Conservation (phyloP, 2,329 filamentous ascomycete species). For the Aspergillus glaucus region DNA sequence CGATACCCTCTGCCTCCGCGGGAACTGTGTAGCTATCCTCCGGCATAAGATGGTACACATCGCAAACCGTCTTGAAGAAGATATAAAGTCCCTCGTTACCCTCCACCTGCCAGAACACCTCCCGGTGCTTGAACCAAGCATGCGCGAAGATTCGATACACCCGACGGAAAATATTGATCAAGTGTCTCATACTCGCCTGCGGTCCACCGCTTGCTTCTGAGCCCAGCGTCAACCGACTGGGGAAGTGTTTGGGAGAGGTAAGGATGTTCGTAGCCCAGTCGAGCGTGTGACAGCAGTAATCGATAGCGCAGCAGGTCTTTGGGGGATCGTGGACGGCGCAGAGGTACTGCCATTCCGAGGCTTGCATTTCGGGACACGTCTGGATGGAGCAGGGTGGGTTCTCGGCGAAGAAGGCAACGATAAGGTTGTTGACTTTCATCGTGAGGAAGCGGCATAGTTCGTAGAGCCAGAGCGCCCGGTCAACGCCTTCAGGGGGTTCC, state of each 20-base stretch:
- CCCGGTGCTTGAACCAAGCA: slow-evolving; percentile 95
- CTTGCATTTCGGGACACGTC: slow-evolving; percentile 97
- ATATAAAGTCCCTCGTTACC: slow-evolving; percentile 85
- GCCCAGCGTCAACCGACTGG: slow-evolving; percentile 66
- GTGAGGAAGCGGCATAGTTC: slow-evolving; percentile 95
- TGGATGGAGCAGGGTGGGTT: slow-evolving; percentile 76
- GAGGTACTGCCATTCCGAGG: slow-evolving; percentile 97
- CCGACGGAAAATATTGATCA: slow-evolving; percentile 90
- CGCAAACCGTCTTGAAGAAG: slow-evolving; percentile 95
- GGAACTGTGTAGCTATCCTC: slow-evolving; percentile 95
- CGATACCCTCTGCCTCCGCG: slow-evolving; percentile 81
- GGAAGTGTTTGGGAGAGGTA: slow-evolving; percentile 91
- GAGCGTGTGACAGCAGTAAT: slow-evolving; percentile 97
- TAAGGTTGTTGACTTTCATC: slow-evolving; percentile 85
- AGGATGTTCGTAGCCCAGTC: slow-evolving; percentile 96
- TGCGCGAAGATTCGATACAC: slow-evolving; percentile 97
- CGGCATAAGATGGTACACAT: slow-evolving; percentile 80
- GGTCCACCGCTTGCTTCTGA: slow-evolving; percentile 37
- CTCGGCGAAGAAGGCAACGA: slow-evolving; percentile 90
- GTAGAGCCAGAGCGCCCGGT: slow-evolving; percentile 90
- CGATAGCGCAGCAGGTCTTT: slow-evolving; percentile 95
- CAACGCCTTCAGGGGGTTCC: slow-evolving; percentile 71
- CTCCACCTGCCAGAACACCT: slow-evolving; percentile 93
- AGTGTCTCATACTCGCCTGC: slow-evolving; percentile 52
- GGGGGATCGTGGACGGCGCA: slow-evolving; percentile 96